Percentiles rank a stretch among this genome's conserved stretches.
Conservation (phyloP, 2,329 filamentous ascomycete species). For the Phyllachora maydis region DNA sequence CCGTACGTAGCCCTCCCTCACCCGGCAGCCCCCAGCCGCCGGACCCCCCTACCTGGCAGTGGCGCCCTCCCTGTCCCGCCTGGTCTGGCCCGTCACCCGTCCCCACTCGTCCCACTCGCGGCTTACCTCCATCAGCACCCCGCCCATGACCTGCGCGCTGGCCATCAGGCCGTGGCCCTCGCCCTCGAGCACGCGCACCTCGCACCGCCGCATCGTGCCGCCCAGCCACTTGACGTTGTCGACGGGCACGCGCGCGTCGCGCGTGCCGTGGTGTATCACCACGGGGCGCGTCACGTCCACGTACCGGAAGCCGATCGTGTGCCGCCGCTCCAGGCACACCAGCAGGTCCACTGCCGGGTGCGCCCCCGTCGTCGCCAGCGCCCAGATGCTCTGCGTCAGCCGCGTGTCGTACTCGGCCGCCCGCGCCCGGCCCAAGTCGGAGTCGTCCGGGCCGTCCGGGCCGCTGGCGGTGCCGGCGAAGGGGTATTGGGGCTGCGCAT, state of each 20-base stretch:
- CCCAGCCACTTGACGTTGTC: constrained; percentile 93
- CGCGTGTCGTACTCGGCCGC: constrained; percentile 62
- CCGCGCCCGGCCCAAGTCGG: constrained; percentile 38
- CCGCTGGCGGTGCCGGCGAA: constrained; percentile 8
- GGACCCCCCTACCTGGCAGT: not conserved
- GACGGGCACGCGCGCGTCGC: constrained; percentile 78
- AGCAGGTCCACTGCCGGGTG: constrained; percentile 89
- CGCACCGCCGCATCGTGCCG: constrained; percentile 81
- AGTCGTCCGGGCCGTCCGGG: constrained; percentile 1
- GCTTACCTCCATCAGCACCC: constrained; percentile 84
- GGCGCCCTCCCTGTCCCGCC: constrained; percentile 1
- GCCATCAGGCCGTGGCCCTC: constrained; percentile 96
- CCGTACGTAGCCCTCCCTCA: too few species aligned
- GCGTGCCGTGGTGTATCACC: constrained; percentile 82
- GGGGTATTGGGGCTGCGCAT: constrained; percentile 3
- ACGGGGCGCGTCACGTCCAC: constrained; percentile 85
- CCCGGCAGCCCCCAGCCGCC: not conserved
- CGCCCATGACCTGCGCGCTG: constrained; percentile 78
- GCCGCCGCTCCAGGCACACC: constrained; percentile 76
- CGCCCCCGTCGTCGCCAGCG: constrained; percentile 70
- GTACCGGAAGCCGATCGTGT: constrained; percentile 88
- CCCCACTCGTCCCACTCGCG: constrained; percentile 87
- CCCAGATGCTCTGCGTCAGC: constrained; percentile 87
- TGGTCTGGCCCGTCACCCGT: constrained; percentile 24
- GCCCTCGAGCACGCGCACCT: constrained; percentile 73